A percentile compares a stretch with the other conserved stretches of the same genome.
phyloP scores from a whole-genome alignment of 2,329 filamentous ascomycete species.

The Cercospora zeina region DNA sequence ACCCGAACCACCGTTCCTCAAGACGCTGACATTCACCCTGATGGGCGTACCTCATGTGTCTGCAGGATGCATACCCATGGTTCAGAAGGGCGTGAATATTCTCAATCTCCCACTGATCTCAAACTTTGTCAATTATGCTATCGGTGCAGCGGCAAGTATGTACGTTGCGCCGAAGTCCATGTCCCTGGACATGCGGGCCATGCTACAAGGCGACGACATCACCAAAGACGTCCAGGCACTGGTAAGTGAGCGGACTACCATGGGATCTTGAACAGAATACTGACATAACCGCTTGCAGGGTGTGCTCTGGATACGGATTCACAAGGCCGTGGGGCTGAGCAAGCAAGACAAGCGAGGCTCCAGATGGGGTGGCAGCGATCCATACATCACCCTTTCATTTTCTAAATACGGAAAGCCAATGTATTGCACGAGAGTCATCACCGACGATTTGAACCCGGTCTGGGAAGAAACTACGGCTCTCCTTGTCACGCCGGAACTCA shows the following conservation, averaged over 20 bases:
- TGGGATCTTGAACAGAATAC: neutral
- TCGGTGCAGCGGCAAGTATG: conserved; percentile 81
- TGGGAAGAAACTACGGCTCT: conserved; percentile 88
- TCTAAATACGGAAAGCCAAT: conserved; percentile 97
- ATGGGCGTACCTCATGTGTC: conserved; percentile 91
- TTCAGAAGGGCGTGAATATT: conserved; percentile 87
- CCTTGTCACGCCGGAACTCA: conserved; percentile 81
- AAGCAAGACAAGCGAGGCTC: conserved; percentile 86
- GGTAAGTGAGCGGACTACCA: neutral
- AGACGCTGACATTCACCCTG: conserved; percentile 86
- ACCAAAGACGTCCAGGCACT: conserved; percentile 84
- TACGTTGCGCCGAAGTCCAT: conserved; percentile 89
- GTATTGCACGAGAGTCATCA: conserved; percentile 95
- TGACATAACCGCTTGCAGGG: conserved; percentile 50
- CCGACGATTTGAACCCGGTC: conserved; percentile 87
- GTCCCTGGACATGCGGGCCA: conserved; percentile 85
- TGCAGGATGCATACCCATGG: conserved; percentile 87
- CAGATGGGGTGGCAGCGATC: conserved; percentile 84
- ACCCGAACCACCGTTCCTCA: conserved; percentile 87
- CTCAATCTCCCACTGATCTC: conserved; percentile 89
- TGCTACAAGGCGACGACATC: conserved; percentile 87
- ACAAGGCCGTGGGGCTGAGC: conserved; percentile 81
- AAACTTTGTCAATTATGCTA: conserved; percentile 95
- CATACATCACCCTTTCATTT: conserved; percentile 92
- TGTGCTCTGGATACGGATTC: conserved; percentile 88